A percentile compares a stretch with the other conserved stretches of the same genome.
These are phyloP conservation scores for Cordyceps cicadae DNA, from an alignment of 2,329 filamentous ascomycete species.

Conservation along the genomic window DNA sequence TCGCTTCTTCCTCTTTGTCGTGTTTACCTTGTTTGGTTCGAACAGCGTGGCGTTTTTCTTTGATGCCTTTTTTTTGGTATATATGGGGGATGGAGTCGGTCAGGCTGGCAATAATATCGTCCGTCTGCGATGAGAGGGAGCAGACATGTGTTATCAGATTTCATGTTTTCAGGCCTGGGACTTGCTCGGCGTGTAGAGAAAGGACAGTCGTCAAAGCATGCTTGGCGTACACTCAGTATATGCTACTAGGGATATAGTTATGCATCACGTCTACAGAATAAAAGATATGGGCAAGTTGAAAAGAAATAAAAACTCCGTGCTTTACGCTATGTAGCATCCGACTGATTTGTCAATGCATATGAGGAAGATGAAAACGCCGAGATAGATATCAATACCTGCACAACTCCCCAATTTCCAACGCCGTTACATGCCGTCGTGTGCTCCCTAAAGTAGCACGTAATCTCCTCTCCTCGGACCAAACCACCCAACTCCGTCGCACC, in stretches of 20 bases:
- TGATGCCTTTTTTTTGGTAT: slow-evolving; percentile 16
- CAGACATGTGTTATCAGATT: neutral
- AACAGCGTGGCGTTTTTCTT: slow-evolving; percentile 13
- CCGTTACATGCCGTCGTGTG: neutral
- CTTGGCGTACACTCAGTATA: neutral
- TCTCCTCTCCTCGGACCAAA: slow-evolving; percentile 26
- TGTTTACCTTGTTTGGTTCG: slow-evolving; percentile 4
- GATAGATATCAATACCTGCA: neutral
- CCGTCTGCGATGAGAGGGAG: neutral
- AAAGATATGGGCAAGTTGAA: neutral
- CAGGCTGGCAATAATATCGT: neutral
- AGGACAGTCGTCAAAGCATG: neutral
- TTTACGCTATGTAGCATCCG: neutral
- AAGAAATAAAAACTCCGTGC: neutral
- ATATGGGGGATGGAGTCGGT: neutral
- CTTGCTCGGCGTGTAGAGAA: neutral
- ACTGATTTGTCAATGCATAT: neutral
- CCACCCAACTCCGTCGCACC: slow-evolving; percentile 43
- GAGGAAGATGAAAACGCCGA: neutral
- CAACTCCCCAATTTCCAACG: neutral
- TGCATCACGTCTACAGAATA: neutral
- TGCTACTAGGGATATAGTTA: neutral
- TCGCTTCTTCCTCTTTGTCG: slow-evolving; percentile 3
- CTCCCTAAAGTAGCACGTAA: neutral
- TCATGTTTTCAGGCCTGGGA: neutral